Conservation (phyloP, 148 eudicot species). For the Dysphania ambrosioides region DNA sequence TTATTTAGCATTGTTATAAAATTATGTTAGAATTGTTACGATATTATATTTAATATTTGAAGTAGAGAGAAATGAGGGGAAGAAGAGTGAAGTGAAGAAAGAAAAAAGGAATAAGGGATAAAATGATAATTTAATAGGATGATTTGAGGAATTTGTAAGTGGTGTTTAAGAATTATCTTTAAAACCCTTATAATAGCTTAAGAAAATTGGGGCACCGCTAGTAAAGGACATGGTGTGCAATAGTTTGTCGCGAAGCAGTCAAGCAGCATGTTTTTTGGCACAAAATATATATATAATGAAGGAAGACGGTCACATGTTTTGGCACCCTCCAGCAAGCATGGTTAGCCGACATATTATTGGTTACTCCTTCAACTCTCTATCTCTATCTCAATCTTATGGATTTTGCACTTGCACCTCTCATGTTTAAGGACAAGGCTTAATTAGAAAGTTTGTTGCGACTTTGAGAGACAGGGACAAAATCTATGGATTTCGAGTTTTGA, state of each 20-base stretch:
- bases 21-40: too few relatives aligned
- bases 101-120: too few relatives aligned
- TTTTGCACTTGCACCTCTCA: background rate
- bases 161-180: too few relatives aligned
- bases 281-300: constrained; percentile 1
- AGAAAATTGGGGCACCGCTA: background rate
- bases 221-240: constrained; percentile 5
- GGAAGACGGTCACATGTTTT: constrained; percentile 23
- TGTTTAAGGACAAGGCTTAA: background rate
- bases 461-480: constrained; percentile 27
- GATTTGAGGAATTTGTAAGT: too few relatives aligned
- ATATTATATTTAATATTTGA: too few relatives aligned
- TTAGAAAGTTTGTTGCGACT: constrained; percentile 10
- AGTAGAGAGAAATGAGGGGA: too few relatives aligned
- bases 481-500: constrained; percentile 19
- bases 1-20: too few relatives aligned
- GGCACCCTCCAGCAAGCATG: constrained; percentile 30
- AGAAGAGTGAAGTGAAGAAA: too few relatives aligned
- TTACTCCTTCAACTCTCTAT: too few relatives aligned
- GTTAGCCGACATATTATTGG: constrained; percentile 22
- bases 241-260: background rate
- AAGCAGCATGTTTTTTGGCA: constrained; percentile 7
- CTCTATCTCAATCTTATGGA: too few relatives aligned
- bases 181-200: background rate
- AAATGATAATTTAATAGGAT: too few relatives aligned